Conservation (phyloP, 352 stramenopile genomes). For the Globisporangium recalcitrans region DNA sequence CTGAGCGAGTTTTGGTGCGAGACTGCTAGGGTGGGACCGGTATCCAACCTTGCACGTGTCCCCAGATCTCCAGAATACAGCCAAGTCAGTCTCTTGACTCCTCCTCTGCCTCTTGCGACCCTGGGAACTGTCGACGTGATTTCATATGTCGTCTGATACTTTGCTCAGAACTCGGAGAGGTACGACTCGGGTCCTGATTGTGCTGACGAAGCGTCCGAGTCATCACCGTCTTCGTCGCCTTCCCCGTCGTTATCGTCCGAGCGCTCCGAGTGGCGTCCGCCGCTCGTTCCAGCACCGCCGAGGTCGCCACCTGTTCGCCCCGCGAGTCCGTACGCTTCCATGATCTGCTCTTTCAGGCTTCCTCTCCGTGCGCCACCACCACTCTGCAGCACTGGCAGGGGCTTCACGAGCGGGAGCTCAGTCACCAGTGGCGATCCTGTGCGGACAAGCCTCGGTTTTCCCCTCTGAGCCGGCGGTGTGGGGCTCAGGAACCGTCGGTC, state of each 20-base stretch:
- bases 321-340: slow-evolving; percentile 1
- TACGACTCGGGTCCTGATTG: slow-evolving; percentile 30
- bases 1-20: no score
- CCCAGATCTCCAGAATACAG: no score
- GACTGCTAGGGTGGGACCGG: no score
- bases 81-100: background rate
- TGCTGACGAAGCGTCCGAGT: slow-evolving; percentile 16
- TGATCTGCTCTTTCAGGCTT: slow-evolving; percentile 6
- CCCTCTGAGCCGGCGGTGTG: slow-evolving; percentile 8
- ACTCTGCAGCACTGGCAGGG: background rate
- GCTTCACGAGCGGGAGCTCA: background rate
- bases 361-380: background rate
- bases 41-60: no score
- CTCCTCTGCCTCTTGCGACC: background rate
- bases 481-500: slow-evolving; percentile 4
- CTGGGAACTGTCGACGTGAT: background rate
- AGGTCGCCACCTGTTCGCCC: background rate
- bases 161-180: slow-evolving; percentile 28
- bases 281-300: background rate
- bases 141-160: background rate
- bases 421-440: background rate
- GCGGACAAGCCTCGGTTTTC: background rate
- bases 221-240: slow-evolving; percentile 16
- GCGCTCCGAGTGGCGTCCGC: background rate
- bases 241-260: slow-evolving; percentile 20